Percentiles rank a stretch among this genome's conserved stretches.
Evolutionary conservation across 2,329 filamentous ascomycete species (phyloP).

Genomic region (Taxawa tesnikishii): DNA sequence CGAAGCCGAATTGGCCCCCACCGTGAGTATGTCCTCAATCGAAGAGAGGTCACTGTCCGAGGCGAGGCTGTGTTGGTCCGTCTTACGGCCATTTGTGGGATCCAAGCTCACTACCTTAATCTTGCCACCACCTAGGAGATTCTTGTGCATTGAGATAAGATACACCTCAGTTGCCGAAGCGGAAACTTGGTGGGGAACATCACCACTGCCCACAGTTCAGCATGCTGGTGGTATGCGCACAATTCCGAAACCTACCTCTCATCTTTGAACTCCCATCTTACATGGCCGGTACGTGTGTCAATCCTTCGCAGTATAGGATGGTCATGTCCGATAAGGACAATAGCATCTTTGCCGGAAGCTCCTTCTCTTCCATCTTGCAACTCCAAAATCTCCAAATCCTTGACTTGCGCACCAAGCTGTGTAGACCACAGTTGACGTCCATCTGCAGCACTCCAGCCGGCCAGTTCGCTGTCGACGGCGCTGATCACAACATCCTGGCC

Average conservation of each 20-base stretch:
- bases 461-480: constrained; percentile 56
- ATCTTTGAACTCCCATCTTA: constrained; percentile 70
- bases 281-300: constrained; percentile 57
- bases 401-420: constrained; percentile 44
- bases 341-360: constrained; percentile 49
- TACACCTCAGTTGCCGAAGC: constrained; percentile 58
- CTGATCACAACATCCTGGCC: constrained; percentile 67
- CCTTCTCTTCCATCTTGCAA: constrained; percentile 40
- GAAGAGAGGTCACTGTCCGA: constrained; percentile 62
- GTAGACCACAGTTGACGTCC: constrained; percentile 69
- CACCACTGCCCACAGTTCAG: constrained; percentile 37
- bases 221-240: constrained; percentile 22
- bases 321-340: constrained; percentile 52
- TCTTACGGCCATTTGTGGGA: constrained; percentile 56
- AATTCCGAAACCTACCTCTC: constrained; percentile 11
- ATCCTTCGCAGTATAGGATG: constrained; percentile 55
- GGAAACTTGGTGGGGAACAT: constrained; percentile 63
- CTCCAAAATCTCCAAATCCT: constrained; percentile 67
- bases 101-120: constrained; percentile 67
- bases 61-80: constrained; percentile 58
- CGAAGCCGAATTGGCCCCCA: constrained; percentile 62
- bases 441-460: constrained; percentile 72
- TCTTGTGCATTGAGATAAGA: constrained; percentile 62
- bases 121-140: constrained; percentile 54
- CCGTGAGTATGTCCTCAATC: constrained; percentile 55